phyloP scores from a whole-genome alignment of 2,329 filamentous ascomycete genomes.

The Aspergillus tanneri region DNA sequence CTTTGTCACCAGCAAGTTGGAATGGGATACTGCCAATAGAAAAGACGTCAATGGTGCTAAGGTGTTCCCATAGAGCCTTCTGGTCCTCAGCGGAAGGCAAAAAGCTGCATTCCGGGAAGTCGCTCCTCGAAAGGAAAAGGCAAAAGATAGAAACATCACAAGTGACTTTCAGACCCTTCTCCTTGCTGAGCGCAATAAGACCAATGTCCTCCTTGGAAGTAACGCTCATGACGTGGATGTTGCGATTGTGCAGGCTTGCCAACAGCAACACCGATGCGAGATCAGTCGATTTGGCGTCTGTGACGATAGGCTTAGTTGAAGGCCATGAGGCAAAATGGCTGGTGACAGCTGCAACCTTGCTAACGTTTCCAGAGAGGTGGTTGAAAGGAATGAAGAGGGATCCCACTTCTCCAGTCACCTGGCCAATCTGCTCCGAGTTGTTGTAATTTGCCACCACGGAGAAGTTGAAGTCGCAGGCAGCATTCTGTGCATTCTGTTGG shows the following conservation, averaged over 20 bases:
- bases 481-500: conserved; percentile 67
- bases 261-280: conserved; percentile 76
- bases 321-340: conserved; percentile 79
- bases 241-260: conserved; percentile 73
- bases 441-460: conserved; percentile 71
- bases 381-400: conserved; percentile 83
- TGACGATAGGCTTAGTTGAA: conserved; percentile 73
- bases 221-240: conserved; percentile 76
- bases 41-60: conserved; percentile 74
- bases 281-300: conserved; percentile 76
- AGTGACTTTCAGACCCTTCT: conserved; percentile 77
- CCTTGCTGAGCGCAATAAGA: conserved; percentile 73
- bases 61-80: conserved; percentile 69
- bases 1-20: conserved; percentile 63
- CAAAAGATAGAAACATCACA: conserved; percentile 81
- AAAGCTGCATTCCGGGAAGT: conserved; percentile 66
- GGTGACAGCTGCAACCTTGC: conserved; percentile 76
- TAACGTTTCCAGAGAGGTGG: conserved; percentile 76
- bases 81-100: conserved; percentile 69
- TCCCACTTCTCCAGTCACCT: conserved; percentile 70
- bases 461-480: conserved; percentile 77
- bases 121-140: conserved; percentile 69
- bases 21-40: conserved; percentile 76
- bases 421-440: conserved; percentile 72
- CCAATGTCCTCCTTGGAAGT: conserved; percentile 79